phyloP scores from a whole-genome alignment of 2,329 filamentous ascomycete species.

The Huntiella decipiens region DNA sequence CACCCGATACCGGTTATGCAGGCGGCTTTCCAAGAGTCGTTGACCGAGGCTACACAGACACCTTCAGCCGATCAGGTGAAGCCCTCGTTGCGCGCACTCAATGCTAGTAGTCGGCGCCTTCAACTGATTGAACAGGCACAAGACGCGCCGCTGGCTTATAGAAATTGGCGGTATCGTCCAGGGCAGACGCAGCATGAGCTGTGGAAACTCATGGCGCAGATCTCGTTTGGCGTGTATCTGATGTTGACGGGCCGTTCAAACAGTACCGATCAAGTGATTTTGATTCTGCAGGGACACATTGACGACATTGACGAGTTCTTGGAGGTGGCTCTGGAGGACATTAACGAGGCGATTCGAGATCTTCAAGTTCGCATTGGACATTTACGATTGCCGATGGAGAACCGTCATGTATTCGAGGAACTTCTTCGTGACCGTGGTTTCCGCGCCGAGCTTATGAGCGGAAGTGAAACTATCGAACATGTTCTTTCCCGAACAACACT shows the following conservation, averaged over 20 bases:
- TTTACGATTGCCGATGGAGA: constrained; percentile 65
- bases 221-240: constrained; percentile 82
- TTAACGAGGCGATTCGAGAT: constrained; percentile 59
- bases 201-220: constrained; percentile 77
- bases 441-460: constrained; percentile 60
- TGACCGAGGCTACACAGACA: constrained; percentile 34
- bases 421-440: constrained; percentile 77
- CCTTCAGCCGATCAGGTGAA: constrained; percentile 17
- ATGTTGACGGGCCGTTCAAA: constrained; percentile 72
- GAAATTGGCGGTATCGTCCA: constrained; percentile 56
- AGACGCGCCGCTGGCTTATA: constrained; percentile 51
- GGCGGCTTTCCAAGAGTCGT: constrained; percentile 64
- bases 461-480: constrained; percentile 81
- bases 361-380: constrained; percentile 63
- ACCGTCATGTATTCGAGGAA: constrained; percentile 62
- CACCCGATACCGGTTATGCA: constrained; percentile 66
- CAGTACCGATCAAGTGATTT: constrained; percentile 71
- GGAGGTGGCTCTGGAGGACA: constrained; percentile 68
- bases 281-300: constrained; percentile 78
- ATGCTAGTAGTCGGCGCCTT: constrained; percentile 43
- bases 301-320: constrained; percentile 87
- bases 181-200: constrained; percentile 71
- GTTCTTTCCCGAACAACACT: constrained; percentile 63
- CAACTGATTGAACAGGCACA: constrained; percentile 47
- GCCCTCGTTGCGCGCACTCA: constrained; percentile 32